These are phyloP conservation scores for Calonectria fujianensis DNA, from an alignment of 2,329 filamentous ascomycete species.

Conservation along the genomic window DNA sequence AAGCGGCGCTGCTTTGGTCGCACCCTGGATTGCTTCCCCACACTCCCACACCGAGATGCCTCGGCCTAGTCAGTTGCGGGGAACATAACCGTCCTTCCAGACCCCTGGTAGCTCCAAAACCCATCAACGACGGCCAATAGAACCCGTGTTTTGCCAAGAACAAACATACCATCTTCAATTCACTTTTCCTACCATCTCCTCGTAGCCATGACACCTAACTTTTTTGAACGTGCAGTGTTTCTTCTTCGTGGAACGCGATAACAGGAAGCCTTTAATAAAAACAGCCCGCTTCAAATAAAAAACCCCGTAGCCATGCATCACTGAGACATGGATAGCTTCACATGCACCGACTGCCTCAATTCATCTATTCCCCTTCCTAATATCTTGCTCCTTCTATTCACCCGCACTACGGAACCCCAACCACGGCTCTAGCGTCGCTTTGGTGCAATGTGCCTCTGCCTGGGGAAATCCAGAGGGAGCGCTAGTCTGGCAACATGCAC, in stretches of 20 bases:
- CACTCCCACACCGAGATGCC: conserved; percentile 49
- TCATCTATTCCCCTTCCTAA: not conserved
- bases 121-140: not conserved
- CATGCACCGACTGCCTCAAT: conserved; percentile 6
- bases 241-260: conserved; percentile 10
- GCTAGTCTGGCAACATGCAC: conserved; percentile 80
- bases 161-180: not conserved
- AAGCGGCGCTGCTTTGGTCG: not conserved
- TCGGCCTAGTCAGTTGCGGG: conserved; percentile 47
- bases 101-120: not conserved
- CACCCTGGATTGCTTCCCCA: conserved; percentile 42
- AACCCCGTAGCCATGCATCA: conserved; percentile 11
- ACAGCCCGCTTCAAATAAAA: conserved; percentile 23
- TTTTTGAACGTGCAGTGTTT: conserved; percentile 9
- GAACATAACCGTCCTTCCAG: not conserved
- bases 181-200: not conserved
- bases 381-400: not conserved
- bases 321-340: conserved; percentile 4
- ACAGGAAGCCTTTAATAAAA: conserved; percentile 13
- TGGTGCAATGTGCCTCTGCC: conserved; percentile 64
- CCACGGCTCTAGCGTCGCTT: conserved; percentile 49
- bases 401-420: not conserved
- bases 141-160: not conserved
- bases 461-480: conserved; percentile 89
- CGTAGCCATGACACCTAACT: not conserved